Conservation (phyloP, 352 stramenopile species). For the Globisporangium recalcitrans region DNA sequence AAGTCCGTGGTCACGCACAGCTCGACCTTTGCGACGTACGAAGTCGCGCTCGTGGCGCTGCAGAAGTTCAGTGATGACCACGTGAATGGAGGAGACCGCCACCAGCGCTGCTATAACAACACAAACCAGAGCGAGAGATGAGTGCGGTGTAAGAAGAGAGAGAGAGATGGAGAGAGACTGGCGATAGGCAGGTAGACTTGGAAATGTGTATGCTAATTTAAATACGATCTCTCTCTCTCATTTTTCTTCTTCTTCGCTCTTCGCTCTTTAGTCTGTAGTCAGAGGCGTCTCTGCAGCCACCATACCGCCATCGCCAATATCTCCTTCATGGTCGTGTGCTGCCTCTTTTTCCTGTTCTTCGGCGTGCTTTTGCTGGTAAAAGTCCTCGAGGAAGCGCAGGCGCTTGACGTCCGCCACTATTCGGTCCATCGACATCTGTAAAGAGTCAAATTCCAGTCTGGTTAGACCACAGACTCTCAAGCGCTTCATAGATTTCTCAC, state of each 20-base stretch:
- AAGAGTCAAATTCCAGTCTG: not conserved
- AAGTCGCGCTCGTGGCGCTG: conserved; percentile 44
- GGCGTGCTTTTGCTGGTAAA: conserved; percentile 28
- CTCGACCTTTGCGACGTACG: conserved; percentile 74
- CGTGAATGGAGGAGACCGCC: not conserved
- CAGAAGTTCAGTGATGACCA: conserved; percentile 21
- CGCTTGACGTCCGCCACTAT: conserved; percentile 73
- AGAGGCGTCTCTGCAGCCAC: not conserved
- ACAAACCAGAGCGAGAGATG: not conserved
- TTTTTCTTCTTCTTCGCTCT: not conserved
- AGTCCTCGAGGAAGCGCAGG: conserved; percentile 64
- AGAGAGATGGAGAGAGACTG: not conserved
- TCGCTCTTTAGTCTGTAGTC: not conserved
- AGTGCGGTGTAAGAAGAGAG: not conserved
- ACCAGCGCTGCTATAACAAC: not conserved
- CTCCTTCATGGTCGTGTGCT: conserved; percentile 10
- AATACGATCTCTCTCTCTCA: not conserved
- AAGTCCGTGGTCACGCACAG: conserved; percentile 80
- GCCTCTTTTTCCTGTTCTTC: conserved; percentile 9
- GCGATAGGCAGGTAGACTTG: not conserved
- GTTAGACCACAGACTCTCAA: not conserved
- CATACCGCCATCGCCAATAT: not conserved
- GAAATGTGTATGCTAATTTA: conserved; percentile 1
- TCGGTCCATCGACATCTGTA: conserved; percentile 76
- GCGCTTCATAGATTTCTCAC: no score